Percentiles rank a stretch among this genome's conserved stretches.
phyloP scores from a whole-genome alignment of 345 rosid species.

The Diplotaxis tenuifolia region DNA sequence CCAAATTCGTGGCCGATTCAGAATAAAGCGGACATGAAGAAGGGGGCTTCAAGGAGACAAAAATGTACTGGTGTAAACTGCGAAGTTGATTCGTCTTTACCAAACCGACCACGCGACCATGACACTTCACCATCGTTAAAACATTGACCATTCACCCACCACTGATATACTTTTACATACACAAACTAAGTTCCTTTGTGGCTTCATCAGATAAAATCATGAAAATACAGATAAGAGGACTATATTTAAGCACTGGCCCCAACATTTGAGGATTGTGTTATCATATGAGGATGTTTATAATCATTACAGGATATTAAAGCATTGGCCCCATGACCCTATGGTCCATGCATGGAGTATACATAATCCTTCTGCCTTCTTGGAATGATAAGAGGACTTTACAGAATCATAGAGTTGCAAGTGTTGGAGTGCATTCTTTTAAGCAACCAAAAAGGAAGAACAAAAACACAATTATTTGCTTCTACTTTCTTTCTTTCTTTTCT shows the following conservation, averaged over 20 bases:
- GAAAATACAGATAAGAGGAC: not conserved
- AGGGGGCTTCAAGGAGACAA: slow-evolving; percentile 7
- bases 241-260: slow-evolving; percentile 2
- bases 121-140: slow-evolving; percentile 28
- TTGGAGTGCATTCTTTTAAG: slow-evolving; percentile 16
- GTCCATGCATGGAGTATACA: slow-evolving; percentile 17
- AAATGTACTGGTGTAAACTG: slow-evolving; percentile 1
- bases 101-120: slow-evolving; percentile 25
- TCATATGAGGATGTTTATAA: slow-evolving; percentile 18
- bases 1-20: not conserved
- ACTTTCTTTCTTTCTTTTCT: not conserved
- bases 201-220: not conserved
- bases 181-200: slow-evolving; percentile 8
- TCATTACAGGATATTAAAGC: slow-evolving; percentile 13
- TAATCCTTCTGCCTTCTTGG: slow-evolving; percentile 18
- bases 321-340: slow-evolving; percentile 22
- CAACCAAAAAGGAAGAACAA: slow-evolving; percentile 18
- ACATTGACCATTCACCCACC: slow-evolving; percentile 33
- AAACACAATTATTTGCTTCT: not conserved
- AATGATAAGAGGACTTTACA: slow-evolving; percentile 30
- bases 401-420: slow-evolving; percentile 32
- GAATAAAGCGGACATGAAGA: not conserved
- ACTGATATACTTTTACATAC: not conserved
- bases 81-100: slow-evolving; percentile 23
- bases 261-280: not conserved